Base-by-base conservation (phyloP, 208 protist species). In the Leishmania gerbilli region DNA sequence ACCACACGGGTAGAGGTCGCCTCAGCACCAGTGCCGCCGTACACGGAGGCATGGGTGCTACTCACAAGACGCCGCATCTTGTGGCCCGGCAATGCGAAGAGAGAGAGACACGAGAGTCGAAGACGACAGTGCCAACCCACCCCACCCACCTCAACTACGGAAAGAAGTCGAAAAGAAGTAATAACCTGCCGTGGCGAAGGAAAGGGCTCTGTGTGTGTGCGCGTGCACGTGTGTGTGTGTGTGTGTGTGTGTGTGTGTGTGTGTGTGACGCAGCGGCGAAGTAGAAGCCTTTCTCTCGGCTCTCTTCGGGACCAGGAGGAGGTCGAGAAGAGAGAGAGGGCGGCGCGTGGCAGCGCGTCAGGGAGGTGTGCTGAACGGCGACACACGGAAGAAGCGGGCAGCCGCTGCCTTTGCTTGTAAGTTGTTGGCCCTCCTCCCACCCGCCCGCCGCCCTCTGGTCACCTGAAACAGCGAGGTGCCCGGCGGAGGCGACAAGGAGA, bases 61-160 rank as follows among this genome's bases (percentile, higher is more conserved):
- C 62, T 64, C 13, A 68, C 79, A 72, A 74, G 64, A 21, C 79
- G 79, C 62, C 79, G 64, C 79, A 83, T 83, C 34, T 51, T 3
- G 17, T 24, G 24, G 17, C 74, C 24, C 55, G 24, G 3, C 49
- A 53, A 9, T 42, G 62, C 15, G 65, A 21, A 42, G 37, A 45
- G 17, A n/a, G 65, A 45, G 68, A n/a, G 68, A 47, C 40, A 21
- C 19, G 49, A 5, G 40, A 24, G 24, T 9, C 37, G 1, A 24
- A 47, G 65, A 47, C 0, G 65, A 8, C 1, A 15, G 40, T 19
- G 40, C 0, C 40, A 6, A 21, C 40, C 42, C 42, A 51, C 68
- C 40, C n/a, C n/a, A 40, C 60, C 13, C n/a, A 40, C 62, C 24
- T 15, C 27, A 13, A 13, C 27, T 64, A 47, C 45, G 0, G 4